Base-by-base conservation (phyloP, 805 yeast species). In the Candida ulmi region DNA sequence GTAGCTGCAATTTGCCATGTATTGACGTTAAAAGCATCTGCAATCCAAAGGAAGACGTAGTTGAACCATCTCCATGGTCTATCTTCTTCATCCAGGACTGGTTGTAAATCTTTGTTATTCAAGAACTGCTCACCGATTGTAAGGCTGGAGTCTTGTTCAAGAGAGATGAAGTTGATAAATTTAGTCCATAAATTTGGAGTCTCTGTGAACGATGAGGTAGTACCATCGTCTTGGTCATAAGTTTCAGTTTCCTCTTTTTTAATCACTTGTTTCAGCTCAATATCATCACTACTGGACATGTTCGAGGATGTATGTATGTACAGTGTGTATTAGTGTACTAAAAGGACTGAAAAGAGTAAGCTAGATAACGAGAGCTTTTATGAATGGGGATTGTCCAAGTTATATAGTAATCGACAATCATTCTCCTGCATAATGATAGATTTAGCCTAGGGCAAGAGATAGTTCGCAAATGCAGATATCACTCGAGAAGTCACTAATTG, bases 1-100 rank as follows among this genome's bases (percentile, higher is more conserved):
- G 95, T 83, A 8, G 91, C 80, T 3, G 95, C 95, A 51, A 88
- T 86, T 66, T 84, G 88, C 88, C 91, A 87, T 6, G 96, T 86
- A 60, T 85, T 87, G 56, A 88, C 78, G 62, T 88, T 88, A 66
- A 88, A 85, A 25, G 95, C 80, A 58, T 88, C 96, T 0, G 95
- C 88, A 42, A 88, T 61, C 96, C 96, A 88, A 52, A 85, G 83
- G 47, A 75, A 78, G 12, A 83, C 79, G 57, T 66, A 88, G 59
- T 87, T 85, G 61, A 68, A 79, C 95, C 95, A 85, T 23, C 75
- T 65, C 96, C 96, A 88, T n/a, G 74, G 72, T 53, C 95, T 70
- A 53, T 95, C 76, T 4, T 65, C 74, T 13, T 62, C 69, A 55
- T 86, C 91, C 13, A 52, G 35, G 4, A 87, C 88, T 0, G 95